These are phyloP conservation scores for Cladosporium sp. DNA, from an alignment of 2,329 filamentous ascomycete genomes.

Conservation along the genomic window DNA sequence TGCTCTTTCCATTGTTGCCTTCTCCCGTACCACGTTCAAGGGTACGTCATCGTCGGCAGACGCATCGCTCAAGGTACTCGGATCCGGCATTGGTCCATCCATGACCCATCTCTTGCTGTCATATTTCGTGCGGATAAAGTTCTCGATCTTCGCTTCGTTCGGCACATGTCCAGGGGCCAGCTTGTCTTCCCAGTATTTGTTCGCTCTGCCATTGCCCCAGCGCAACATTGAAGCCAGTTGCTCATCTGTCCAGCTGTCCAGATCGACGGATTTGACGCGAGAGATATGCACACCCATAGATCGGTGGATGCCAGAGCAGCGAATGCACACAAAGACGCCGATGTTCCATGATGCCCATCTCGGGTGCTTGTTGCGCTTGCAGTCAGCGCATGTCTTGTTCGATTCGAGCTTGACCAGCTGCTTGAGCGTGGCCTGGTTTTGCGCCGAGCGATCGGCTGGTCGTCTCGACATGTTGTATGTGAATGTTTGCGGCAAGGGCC, in stretches of 20 bases:
- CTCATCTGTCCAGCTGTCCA: slow-evolving; percentile 98
- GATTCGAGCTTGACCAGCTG: slow-evolving; percentile 87
- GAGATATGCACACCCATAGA: slow-evolving; percentile 99
- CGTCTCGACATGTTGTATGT: slow-evolving; percentile 68
- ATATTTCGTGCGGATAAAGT: slow-evolving; percentile 99
- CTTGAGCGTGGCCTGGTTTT: slow-evolving; percentile 93
- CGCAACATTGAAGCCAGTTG: slow-evolving; percentile 88
- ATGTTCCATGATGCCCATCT: slow-evolving; percentile 99
- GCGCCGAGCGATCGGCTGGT: slow-evolving; percentile 78
- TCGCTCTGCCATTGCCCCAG: slow-evolving; percentile 95
- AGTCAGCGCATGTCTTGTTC: slow-evolving; percentile 97
- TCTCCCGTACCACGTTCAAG: slow-evolving; percentile 64
- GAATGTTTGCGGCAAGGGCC: background rate
- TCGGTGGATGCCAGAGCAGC: slow-evolving; percentile 94
- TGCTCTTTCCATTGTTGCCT: slow-evolving; percentile 55
- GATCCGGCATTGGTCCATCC: slow-evolving; percentile 92
- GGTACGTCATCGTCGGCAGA: slow-evolving; percentile 70
- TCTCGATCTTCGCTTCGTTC: slow-evolving; percentile 97
- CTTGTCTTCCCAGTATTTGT: slow-evolving; percentile 99
- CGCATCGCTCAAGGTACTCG: slow-evolving; percentile 78
- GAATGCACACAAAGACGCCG: slow-evolving; percentile 93
- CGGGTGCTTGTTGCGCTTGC: slow-evolving; percentile 98
- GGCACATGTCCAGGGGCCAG: slow-evolving; percentile 85
- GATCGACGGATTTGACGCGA: slow-evolving; percentile 94
- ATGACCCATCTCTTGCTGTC: slow-evolving; percentile 99